phyloP scores from a whole-genome alignment of 257 asterid species.

The Jacaranda mimosifolia region DNA sequence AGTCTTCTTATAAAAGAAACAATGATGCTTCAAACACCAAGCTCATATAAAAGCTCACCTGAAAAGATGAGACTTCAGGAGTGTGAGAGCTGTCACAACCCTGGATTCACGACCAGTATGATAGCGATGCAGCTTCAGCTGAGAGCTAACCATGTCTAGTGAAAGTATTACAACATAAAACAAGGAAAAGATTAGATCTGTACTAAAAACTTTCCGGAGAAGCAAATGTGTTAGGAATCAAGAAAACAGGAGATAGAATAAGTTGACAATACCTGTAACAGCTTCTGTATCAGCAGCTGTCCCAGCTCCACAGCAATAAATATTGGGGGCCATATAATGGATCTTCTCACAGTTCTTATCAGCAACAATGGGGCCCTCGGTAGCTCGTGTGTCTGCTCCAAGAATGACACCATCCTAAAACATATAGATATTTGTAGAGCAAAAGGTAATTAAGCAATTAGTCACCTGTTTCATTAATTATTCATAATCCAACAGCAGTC shows the following conservation, averaged over 20 bases:
- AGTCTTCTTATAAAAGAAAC: conserved; percentile 23
- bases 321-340: conserved; percentile 82
- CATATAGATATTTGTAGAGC: conserved; percentile 32
- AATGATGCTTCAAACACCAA: conserved; percentile 24
- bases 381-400: conserved; percentile 98
- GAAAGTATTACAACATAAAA: conserved; percentile 27
- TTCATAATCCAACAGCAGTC: background rate
- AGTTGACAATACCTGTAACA: conserved; percentile 69
- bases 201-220: background rate
- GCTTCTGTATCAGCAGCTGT: conserved; percentile 99
- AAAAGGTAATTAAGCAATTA: conserved; percentile 14
- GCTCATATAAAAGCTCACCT: conserved; percentile 51
- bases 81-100: conserved; percentile 90
- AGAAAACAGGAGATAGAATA: conserved; percentile 21
- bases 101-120: conserved; percentile 96
- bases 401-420: conserved; percentile 94
- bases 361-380: conserved; percentile 99
- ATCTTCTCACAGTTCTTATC: conserved; percentile 98
- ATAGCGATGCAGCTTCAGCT: conserved; percentile 83
- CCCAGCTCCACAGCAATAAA: conserved; percentile 73
- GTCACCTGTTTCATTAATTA: background rate
- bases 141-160: conserved; percentile 95
- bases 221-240: conserved; percentile 7
- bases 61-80: conserved; percentile 88
- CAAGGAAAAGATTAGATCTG: background rate